Base-by-base conservation (phyloP, 2,329 filamentous ascomycete species). In the Colletotrichum eremochloae region DNA sequence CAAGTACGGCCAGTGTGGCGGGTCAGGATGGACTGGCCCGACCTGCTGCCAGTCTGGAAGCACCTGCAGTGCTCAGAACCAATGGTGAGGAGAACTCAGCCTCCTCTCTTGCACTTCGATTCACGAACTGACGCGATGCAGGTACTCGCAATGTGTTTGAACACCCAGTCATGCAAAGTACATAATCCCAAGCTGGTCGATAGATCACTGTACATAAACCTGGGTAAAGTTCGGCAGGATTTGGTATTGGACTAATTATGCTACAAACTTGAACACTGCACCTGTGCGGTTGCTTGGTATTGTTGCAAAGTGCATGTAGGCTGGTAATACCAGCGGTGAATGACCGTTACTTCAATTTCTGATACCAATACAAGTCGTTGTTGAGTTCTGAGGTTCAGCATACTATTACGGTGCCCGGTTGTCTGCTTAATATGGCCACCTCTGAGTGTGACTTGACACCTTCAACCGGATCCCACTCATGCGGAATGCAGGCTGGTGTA, bases 281-380 rank as follows among this genome's bases (percentile, higher is more conserved):
- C 40, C 46, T 48, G n/a, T n/a, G 12, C 46, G 4, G n/a, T 15
- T 48, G 46, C 20, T 24, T 48, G 4, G 5, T 48, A 48, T 24
- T 24, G 7, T 1, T 48, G 46, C 20, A 48, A 48, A 9, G n/a
- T 12, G 20, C 44, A 46, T 9, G 20, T n/a, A 46, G 3, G 2
- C 20, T 24, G 9, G 9, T 3, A 24, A 12, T 11, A 18, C 8
- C 14, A 46, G 20, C n/a, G 11, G n/a, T 5, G 5, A 24, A 24
- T n/a, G 0, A 9, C 20, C 20, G 9, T 11, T 1, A 0, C 46
- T n/a, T 8, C 9, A 7, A 15, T 1, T 8, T 1, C 44, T n/a
- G 4, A n/a, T n/a, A 3, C 3, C 15, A 20, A 7, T n/a, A n/a
- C 4, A 9, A n/a, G 38, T 9, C 38, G 2, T 8, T 8, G 6